Conservation (phyloP, 2,329 filamentous ascomycete species). For the Cyanodermella asteris region DNA sequence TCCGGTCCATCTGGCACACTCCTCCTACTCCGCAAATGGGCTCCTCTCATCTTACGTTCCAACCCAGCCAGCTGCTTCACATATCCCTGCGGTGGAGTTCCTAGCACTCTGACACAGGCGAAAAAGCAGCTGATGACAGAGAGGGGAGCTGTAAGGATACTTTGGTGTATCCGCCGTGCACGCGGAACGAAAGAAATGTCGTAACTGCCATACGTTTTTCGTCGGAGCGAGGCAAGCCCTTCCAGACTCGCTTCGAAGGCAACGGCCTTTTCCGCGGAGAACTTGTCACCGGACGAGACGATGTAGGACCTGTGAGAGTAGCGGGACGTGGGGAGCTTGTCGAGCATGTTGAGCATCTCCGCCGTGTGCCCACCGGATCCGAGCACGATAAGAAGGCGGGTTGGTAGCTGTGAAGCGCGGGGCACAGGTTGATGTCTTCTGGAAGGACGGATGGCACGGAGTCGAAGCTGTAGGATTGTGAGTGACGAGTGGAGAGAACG, state of each 20-base stretch:
- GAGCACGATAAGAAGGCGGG: slow-evolving; percentile 57
- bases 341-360: slow-evolving; percentile 77
- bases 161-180: slow-evolving; percentile 64
- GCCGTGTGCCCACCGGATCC: slow-evolving; percentile 88
- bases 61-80: no score
- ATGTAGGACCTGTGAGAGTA: slow-evolving; percentile 58
- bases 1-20: no score
- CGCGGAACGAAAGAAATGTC: slow-evolving; percentile 49
- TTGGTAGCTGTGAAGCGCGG: slow-evolving; percentile 14
- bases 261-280: slow-evolving; percentile 41
- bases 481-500: background rate
- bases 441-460: slow-evolving; percentile 8
- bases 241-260: slow-evolving; percentile 36
- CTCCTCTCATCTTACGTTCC: no score
- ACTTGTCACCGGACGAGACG: slow-evolving; percentile 51
- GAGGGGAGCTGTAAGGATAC: slow-evolving; percentile 48
- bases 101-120: slow-evolving; percentile 36
- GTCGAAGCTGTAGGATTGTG: slow-evolving; percentile 7
- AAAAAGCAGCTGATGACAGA: slow-evolving; percentile 44
- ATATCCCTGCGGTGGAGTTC: slow-evolving; percentile 8
- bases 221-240: slow-evolving; percentile 1
- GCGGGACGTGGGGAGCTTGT: slow-evolving; percentile 27
- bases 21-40: no score
- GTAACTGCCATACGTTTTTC: slow-evolving; percentile 26
- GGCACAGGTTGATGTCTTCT: slow-evolving; percentile 7